These are phyloP conservation scores for Fusarium newnesense DNA, from an alignment of 2,329 filamentous ascomycete genomes.

Conservation along the genomic window DNA sequence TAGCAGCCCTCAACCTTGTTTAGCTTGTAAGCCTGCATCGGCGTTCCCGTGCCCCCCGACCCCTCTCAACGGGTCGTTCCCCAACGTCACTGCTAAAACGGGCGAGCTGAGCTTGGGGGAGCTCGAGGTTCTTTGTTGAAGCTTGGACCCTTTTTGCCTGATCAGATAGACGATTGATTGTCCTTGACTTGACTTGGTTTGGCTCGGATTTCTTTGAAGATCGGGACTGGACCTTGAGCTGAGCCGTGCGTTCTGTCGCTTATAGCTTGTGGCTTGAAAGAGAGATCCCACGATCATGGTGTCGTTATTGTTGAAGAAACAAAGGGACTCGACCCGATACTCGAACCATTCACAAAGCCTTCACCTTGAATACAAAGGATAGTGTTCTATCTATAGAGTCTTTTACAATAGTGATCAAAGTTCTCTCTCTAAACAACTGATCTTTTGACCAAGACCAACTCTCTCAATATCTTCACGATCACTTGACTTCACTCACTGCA, in stretches of 20 bases:
- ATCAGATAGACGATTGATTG: background rate
- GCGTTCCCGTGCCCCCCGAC: constrained; percentile 28
- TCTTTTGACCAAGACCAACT: background rate
- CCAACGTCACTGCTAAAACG: constrained; percentile 24
- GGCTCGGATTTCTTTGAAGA: constrained; percentile 1
- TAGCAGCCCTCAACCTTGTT: constrained; percentile 25
- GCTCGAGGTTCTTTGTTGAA: constrained; percentile 10
- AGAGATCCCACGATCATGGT: background rate
- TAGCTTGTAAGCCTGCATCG: constrained; percentile 38
- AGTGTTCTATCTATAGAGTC: background rate
- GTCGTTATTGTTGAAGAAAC: constrained; percentile 1
- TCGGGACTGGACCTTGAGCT: constrained; percentile 6
- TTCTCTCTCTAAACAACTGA: background rate
- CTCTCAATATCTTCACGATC: background rate
- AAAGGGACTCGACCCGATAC: background rate
- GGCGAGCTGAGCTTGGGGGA: constrained; percentile 5
- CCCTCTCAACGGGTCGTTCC: constrained; percentile 5
- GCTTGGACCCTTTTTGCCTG: constrained; percentile 9
- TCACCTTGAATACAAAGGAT: background rate
- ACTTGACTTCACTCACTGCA: background rate
- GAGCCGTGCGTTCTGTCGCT: constrained; percentile 14
- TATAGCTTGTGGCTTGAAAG: constrained; percentile 17
- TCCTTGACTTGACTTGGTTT: background rate
- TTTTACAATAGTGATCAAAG: background rate
- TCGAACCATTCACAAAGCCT: background rate